Conservation (phyloP, 768 basidiomycete species). For the Naematelia encephala region DNA sequence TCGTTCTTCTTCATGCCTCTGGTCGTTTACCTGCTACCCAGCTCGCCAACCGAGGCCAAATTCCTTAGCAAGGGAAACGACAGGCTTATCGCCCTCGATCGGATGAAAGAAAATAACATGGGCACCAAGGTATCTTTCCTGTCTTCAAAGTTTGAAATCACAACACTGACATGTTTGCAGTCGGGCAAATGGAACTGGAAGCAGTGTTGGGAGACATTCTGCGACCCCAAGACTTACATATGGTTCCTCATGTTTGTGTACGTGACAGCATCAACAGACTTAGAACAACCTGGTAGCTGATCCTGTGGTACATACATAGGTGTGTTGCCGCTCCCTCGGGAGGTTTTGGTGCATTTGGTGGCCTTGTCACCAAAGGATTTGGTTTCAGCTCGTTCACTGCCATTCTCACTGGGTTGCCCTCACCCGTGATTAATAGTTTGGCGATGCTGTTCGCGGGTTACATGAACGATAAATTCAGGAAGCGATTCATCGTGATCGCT, state of each 20-base stretch:
- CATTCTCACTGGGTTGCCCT: constrained; percentile 39
- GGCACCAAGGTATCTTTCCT: constrained; percentile 40
- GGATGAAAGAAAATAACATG: constrained; percentile 44
- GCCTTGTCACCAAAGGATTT: constrained; percentile 36
- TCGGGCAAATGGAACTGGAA: constrained; percentile 34
- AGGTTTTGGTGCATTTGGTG: constrained; percentile 39
- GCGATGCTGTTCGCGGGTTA: constrained; percentile 24
- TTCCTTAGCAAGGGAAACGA: constrained; percentile 42
- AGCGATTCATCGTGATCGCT: constrained; percentile 30
- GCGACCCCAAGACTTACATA: constrained; percentile 42
- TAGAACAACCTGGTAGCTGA: no score
- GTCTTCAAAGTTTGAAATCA: no score
- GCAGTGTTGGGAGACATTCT: constrained; percentile 37
- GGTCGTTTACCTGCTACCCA: constrained; percentile 38
- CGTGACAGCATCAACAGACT: no score
- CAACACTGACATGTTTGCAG: neutral
- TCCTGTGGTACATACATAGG: no score
- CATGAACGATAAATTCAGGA: constrained; percentile 39
- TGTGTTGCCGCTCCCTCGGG: constrained; percentile 34
- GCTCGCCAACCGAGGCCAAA: constrained; percentile 42
- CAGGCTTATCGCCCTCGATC: constrained; percentile 41
- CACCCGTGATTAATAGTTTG: constrained; percentile 31
- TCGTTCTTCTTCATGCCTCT: constrained; percentile 29
- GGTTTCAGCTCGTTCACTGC: constrained; percentile 33
- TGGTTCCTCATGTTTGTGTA: constrained; percentile 40